A percentile compares a stretch with the other conserved stretches of the same genome.
phyloP scores from a whole-genome alignment of 2,329 filamentous ascomycete species.

The Aspergillus niger region DNA sequence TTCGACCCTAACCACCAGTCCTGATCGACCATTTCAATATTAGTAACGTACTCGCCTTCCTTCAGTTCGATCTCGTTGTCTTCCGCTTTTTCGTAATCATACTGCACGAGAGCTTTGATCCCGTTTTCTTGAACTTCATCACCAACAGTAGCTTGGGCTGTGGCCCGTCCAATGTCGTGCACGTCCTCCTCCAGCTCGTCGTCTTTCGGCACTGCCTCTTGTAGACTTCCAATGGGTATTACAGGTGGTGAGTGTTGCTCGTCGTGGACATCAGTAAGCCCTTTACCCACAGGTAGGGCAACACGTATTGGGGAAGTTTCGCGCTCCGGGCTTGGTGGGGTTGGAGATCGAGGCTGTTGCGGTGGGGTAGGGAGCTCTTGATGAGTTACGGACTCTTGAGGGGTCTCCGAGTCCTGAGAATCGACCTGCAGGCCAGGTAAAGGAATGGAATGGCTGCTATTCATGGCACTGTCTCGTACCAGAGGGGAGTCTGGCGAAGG shows the following conservation, averaged over 20 bases:
- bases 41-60: slow-evolving; percentile 83
- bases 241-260: slow-evolving; percentile 43
- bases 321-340: slow-evolving; percentile 53
- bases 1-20: slow-evolving; percentile 99
- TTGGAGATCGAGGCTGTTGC: slow-evolving; percentile 50
- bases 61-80: slow-evolving; percentile 92
- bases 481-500: slow-evolving; percentile 50
- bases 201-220: slow-evolving; percentile 63
- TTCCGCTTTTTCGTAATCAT: slow-evolving; percentile 96
- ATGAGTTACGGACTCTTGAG: slow-evolving; percentile 47
- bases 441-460: slow-evolving; percentile 70
- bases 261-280: slow-evolving; percentile 47
- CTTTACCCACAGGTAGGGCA: slow-evolving; percentile 78
- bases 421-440: slow-evolving; percentile 74
- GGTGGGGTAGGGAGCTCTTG: slow-evolving; percentile 42
- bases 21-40: slow-evolving; percentile 96
- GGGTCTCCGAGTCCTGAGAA: slow-evolving; percentile 50
- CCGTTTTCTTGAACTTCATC: slow-evolving; percentile 56
- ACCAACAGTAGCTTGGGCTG: slow-evolving; percentile 58
- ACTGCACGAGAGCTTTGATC: slow-evolving; percentile 77
- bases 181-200: slow-evolving; percentile 64
- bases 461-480: slow-evolving; percentile 60
- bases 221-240: slow-evolving; percentile 66
- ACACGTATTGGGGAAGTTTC: slow-evolving; percentile 78
- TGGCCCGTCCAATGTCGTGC: slow-evolving; percentile 62